phyloP scores from a whole-genome alignment of 139 green algal genomes.

The Ulvella scutata region DNA sequence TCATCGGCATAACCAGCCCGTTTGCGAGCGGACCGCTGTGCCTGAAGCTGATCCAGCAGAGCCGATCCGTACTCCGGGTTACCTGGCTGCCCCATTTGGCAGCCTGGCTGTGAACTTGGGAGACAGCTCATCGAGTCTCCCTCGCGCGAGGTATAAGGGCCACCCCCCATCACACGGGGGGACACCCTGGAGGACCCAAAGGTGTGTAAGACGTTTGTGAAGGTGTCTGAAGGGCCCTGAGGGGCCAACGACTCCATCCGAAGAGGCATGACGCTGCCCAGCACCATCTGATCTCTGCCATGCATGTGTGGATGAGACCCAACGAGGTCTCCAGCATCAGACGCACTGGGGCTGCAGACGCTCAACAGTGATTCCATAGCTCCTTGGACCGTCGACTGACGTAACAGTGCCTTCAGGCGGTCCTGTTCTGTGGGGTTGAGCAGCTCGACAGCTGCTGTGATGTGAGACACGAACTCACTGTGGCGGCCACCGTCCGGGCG shows the following conservation, averaged over 20 bases:
- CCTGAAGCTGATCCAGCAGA: neutral
- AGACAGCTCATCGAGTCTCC: slow-evolving; percentile 3
- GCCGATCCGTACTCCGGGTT: neutral
- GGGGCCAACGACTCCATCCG: neutral
- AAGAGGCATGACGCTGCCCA: neutral
- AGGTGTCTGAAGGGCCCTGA: neutral
- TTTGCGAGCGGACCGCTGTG: neutral
- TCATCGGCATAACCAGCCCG: neutral
- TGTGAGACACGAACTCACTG: neutral
- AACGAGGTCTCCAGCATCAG: neutral
- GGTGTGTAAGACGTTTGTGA: neutral
- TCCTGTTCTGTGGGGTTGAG: neutral
- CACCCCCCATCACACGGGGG: neutral
- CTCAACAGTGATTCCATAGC: neutral
- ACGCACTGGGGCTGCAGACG: neutral
- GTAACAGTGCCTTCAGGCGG: neutral
- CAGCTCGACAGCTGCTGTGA: neutral
- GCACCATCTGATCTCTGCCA: neutral
- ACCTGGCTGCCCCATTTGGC: neutral
- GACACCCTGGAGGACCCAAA: neutral
- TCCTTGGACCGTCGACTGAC: neutral
- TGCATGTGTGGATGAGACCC: neutral
- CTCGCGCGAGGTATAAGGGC: neutral
- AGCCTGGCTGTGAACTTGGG: too few species aligned
- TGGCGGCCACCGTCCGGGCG: neutral